Base-by-base conservation (phyloP, 1,284 basidiomycete species). In the Inonotus obliquus region DNA sequence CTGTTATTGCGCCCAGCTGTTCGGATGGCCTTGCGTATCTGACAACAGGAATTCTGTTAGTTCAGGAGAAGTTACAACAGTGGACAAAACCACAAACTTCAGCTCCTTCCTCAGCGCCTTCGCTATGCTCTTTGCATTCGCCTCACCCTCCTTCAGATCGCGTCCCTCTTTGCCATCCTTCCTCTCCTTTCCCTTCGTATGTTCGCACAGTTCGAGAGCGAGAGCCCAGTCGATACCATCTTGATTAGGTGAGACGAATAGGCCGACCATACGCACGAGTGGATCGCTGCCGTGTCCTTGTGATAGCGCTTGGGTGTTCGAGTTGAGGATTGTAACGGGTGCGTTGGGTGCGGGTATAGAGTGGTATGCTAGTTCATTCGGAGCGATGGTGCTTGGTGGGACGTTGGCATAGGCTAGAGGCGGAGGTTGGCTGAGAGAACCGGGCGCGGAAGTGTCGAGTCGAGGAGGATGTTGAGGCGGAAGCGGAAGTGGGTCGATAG, bases 171-270 rank as follows among this genome's bases (percentile, higher is more conserved):
- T 52, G 6, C 27, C 51, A 17, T 37, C 51, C 10, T 35, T 52
- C 10, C 73, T 68, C 63, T 91, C 88, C 68, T 67, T 88, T 0
- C 80, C 73, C 0, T 86, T 87, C 0, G 87, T 86, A 53, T 85
- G 78, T 58, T 92, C 89, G 66, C 89, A 91, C 19, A 92, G 84
- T 60, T 92, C 89, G 37, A 91, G 75, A 0, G 91, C 87, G 38
- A 92, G 78, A 0, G 80, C 72, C 89, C 89, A 91, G 69, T 92
- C 88, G 70, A 91, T 89, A 4, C 86, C 86, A 0, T 85, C 80
- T 0, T 86, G 89, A 0, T 87, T 87, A 4, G 88, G 88, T 14
- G 27, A 45, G 0, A 29, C 23, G 21, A 23, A 67, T 71, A 60
- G 69, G 86, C 87, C 87, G 62, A 90, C 88, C 83, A 87, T 85